A percentile compares a stretch with the other conserved stretches of the same genome.
Conservation (phyloP, 495 filamentous ascomycete genomes). For the Entonaema liquescens region DNA sequence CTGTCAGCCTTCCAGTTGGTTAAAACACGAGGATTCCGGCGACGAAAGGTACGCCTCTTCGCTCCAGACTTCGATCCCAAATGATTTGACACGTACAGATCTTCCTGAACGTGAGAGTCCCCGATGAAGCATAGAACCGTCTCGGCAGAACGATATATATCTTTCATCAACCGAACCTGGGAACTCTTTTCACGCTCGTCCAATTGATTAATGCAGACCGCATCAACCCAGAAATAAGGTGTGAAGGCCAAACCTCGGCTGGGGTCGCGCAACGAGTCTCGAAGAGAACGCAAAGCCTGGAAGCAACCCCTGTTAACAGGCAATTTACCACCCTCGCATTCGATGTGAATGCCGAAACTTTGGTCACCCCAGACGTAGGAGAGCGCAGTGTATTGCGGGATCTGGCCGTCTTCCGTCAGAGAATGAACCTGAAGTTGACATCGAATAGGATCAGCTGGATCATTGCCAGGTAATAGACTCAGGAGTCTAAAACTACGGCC, state of each 20-base stretch:
- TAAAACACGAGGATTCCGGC: neutral
- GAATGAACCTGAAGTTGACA: conserved; percentile 13
- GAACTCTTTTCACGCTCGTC: neutral
- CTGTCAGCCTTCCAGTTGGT: neutral
- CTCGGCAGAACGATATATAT: neutral
- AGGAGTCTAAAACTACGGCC: neutral
- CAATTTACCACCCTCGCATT: neutral
- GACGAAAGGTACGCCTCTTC: neutral
- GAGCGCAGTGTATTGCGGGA: conserved; percentile 5
- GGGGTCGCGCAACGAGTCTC: neutral
- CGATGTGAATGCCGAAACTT: neutral
- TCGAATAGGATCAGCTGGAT: conserved; percentile 8
- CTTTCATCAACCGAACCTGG: neutral
- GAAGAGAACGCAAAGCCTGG: neutral
- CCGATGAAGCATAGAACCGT: conserved; percentile 2
- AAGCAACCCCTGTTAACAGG: conserved; percentile 4
- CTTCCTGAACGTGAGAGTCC: neutral
- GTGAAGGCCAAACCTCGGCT: neutral
- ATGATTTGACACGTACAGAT: neutral
- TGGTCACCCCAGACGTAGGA: conserved; percentile 9
- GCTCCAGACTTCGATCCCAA: neutral
- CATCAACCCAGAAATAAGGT: conserved; percentile 6
- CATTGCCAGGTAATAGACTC: conserved; percentile 8
- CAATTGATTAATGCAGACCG: conserved; percentile 2
- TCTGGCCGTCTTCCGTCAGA: conserved; percentile 7